Base-by-base conservation (phyloP, 768 basidiomycete species). In the Lactifluus subvellereus region DNA sequence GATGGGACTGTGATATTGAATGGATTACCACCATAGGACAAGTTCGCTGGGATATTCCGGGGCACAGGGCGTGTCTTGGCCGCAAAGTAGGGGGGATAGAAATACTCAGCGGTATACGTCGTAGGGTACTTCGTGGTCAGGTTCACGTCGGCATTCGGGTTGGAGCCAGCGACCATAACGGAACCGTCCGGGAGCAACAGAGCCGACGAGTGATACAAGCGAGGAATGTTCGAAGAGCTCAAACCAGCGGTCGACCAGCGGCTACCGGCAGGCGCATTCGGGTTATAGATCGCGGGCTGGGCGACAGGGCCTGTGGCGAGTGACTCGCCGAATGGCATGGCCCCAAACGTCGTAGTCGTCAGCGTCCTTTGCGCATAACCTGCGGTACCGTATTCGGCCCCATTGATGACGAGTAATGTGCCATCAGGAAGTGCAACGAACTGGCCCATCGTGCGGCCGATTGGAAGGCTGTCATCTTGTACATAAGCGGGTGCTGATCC, bases 161-260 rank as follows among this genome's bases (percentile, higher is more conserved):
- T 97, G 45, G 91, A 93, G 8, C 95, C 95, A 35, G 91, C 91
- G 67, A 95, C 82, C 53, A 96, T 73, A 43, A 98, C 86, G 6
- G 89, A 89, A 1, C 84, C 91, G 63, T 90, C 94, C 8, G 93
- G 88, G 14, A 98, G 83, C 32, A 97, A 82, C 16, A 95, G 82
- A 18, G 93, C 94, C 0, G 84, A 82, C 1, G 94, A 96, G 75
- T 98, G 96, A 75, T 98, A 98, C 70, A 98, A 74, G 59, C 94
- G 81, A 51, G 94, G 80, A 64, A 94, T 86, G 13, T 67, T 78
- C 1, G 88, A 85, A 0, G 82, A 78, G 6, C 71, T 71, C 16
- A 94, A 73, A 20, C 88, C 87, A 0, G 78, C 78, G 49, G 80
- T 85, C 47, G 88, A 87, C 89, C 86, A 94, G 18, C 88, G 84